Evolutionary conservation across 306 rosid genomes (phyloP).

Genomic region (Cicer judaicum): DNA sequence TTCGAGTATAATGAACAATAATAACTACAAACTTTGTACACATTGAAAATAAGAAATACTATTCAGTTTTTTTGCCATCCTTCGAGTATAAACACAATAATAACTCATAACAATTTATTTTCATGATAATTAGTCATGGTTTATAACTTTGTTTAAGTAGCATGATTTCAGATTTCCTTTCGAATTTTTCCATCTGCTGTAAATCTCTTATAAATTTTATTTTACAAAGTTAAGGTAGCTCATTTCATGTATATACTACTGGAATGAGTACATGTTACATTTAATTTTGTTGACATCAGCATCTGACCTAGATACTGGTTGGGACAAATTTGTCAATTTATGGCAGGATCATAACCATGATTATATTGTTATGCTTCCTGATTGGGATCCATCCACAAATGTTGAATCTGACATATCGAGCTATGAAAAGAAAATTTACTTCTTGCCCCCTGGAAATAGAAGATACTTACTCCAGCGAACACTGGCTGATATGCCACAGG

Average conservation of each 20-base stretch:
- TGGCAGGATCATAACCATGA: conserved; percentile 90
- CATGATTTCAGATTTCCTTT: neutral
- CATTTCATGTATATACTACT: neutral
- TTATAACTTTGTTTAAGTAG: neutral
- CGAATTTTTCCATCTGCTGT: neutral
- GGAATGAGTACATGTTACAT: neutral
- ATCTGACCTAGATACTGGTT: conserved; percentile 33
- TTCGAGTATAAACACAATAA: neutral
- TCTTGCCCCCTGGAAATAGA: conserved; percentile 53
- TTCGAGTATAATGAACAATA: no score
- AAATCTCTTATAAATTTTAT: neutral
- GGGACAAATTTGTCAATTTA: conserved; percentile 22
- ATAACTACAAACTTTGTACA: neutral
- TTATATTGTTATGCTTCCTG: conserved; percentile 83
- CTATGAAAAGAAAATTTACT: conserved; percentile 43
- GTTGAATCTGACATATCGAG: conserved; percentile 40
- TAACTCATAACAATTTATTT: no score
- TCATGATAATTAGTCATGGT: neutral
- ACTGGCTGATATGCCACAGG: conserved; percentile 55
- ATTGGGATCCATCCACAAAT: conserved; percentile 72
- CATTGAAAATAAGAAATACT: neutral
- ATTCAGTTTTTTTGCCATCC: neutral
- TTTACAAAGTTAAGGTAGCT: neutral
- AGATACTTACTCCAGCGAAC: conserved; percentile 51
- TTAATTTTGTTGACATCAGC: conserved; percentile 17